Conservation (phyloP, 148 eudicot species). For the Vaccinium vitisidaea region DNA sequence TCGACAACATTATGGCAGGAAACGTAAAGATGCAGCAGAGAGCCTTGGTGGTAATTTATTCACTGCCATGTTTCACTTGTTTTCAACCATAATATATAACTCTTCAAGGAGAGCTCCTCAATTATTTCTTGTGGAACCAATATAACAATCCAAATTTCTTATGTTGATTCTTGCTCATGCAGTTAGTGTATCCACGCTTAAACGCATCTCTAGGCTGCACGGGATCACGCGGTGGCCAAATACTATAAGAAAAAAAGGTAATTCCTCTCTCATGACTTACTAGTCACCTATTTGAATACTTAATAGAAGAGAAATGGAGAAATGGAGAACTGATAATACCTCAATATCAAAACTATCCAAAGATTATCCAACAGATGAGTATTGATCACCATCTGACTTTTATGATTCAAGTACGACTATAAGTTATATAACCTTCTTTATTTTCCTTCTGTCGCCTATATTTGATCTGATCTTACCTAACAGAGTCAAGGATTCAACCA, state of each 20-base stretch:
- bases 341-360: background rate
- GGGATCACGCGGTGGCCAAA: conserved; percentile 86
- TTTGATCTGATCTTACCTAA: too few species aligned
- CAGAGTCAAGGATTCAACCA: too few species aligned
- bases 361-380: too few species aligned
- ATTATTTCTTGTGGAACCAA: background rate
- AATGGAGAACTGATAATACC: background rate
- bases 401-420: too few species aligned
- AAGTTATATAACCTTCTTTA: too few species aligned
- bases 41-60: too few species aligned
- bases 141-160: background rate
- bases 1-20: too few species aligned
- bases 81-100: background rate
- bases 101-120: background rate
- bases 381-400: background rate
- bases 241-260: conserved; percentile 3
- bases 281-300: too few species aligned
- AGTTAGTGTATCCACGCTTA: conserved; percentile 92
- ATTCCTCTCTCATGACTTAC: too few species aligned
- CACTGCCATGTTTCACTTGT: background rate
- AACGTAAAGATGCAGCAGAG: too few species aligned
- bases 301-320: too few species aligned
- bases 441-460: too few species aligned
- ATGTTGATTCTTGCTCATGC: conserved; percentile 22
- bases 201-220: conserved; percentile 80